Evolutionary conservation across 148 eudicot genomes (phyloP).

Genomic region (Rhododendron simsii): DNA sequence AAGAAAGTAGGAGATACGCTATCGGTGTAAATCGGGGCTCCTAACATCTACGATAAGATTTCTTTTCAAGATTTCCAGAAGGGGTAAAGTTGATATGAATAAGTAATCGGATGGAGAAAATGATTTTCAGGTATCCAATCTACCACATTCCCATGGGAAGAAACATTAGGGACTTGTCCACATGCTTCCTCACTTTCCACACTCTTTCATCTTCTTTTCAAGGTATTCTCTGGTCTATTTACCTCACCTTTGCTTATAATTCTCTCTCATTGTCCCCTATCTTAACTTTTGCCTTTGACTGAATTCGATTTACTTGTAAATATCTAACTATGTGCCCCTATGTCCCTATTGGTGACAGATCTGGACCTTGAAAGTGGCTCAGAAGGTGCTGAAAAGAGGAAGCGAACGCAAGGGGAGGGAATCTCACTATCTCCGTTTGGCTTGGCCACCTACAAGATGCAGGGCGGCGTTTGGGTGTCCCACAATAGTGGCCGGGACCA

Average conservation of each 20-base stretch:
- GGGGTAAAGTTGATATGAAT: not conserved
- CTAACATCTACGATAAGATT: not conserved
- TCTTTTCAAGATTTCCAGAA: not conserved
- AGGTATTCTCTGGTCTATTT: conserved; percentile 22
- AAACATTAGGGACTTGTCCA: conserved; percentile 17
- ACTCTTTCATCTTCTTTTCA: conserved; percentile 36
- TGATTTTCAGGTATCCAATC: conserved; percentile 33
- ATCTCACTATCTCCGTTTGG: conserved; percentile 78
- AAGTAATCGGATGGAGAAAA: not conserved
- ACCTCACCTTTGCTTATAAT: not conserved
- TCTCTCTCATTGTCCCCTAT: conserved; percentile 1
- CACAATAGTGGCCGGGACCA: conserved; percentile 55
- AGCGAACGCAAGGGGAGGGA: conserved; percentile 65
- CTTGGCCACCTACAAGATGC: conserved; percentile 90
- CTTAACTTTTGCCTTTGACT: not conserved
- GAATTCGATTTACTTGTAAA: not conserved
- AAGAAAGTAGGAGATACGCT: not conserved
- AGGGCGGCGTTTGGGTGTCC: conserved; percentile 68
- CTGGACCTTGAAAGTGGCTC: conserved; percentile 59
- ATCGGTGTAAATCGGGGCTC: not conserved
- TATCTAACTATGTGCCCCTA: not conserved
- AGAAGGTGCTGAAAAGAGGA: conserved; percentile 24
- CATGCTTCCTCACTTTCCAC: conserved; percentile 40
- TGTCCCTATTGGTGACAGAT: conserved; percentile 28
- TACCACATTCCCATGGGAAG: conserved; percentile 28